Percentiles rank a stretch among this genome's conserved stretches.
These are phyloP conservation scores for Hirschfeldia incana DNA, from an alignment of 345 rosid genomes.

Conservation along the genomic window DNA sequence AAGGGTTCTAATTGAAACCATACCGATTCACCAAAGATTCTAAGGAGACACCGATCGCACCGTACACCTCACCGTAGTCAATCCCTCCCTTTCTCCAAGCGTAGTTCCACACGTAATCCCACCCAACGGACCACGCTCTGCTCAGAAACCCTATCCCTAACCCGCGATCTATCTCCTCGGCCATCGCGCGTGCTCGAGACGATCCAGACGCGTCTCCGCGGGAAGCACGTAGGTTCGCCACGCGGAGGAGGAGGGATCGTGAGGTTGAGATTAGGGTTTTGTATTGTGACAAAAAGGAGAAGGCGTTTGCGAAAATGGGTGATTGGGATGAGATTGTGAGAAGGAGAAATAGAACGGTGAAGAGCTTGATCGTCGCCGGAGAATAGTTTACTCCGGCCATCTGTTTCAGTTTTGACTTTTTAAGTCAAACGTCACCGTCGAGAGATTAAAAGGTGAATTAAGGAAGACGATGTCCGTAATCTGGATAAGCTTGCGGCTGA, in stretches of 20 bases:
- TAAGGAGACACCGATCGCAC: slow-evolving; percentile 56
- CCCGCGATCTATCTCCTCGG: slow-evolving; percentile 55
- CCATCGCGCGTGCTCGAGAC: slow-evolving; percentile 53
- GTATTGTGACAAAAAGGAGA: slow-evolving; percentile 41
- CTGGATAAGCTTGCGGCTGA: too few species aligned
- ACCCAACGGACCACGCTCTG: slow-evolving; percentile 62
- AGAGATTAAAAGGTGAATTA: neutral
- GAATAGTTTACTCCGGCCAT: slow-evolving; percentile 40
- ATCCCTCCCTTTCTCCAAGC: slow-evolving; percentile 63
- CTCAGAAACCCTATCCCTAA: slow-evolving; percentile 48
- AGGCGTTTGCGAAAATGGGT: slow-evolving; percentile 35
- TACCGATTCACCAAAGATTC: slow-evolving; percentile 62
- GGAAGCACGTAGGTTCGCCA: slow-evolving; percentile 67
- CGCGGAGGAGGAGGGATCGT: slow-evolving; percentile 69
- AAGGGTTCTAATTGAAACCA: neutral
- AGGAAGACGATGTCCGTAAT: neutral
- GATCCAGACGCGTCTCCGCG: slow-evolving; percentile 71
- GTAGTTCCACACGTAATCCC: slow-evolving; percentile 81
- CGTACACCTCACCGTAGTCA: slow-evolving; percentile 48
- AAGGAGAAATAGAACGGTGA: slow-evolving; percentile 36
- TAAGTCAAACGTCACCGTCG: slow-evolving; percentile 1
- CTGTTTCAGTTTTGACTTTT: slow-evolving; percentile 30
- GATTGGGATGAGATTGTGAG: slow-evolving; percentile 28
- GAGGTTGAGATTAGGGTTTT: slow-evolving; percentile 57
- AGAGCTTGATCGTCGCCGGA: slow-evolving; percentile 29